Conservation (phyloP, 805 yeast species). For the Saturnispora sekii region DNA sequence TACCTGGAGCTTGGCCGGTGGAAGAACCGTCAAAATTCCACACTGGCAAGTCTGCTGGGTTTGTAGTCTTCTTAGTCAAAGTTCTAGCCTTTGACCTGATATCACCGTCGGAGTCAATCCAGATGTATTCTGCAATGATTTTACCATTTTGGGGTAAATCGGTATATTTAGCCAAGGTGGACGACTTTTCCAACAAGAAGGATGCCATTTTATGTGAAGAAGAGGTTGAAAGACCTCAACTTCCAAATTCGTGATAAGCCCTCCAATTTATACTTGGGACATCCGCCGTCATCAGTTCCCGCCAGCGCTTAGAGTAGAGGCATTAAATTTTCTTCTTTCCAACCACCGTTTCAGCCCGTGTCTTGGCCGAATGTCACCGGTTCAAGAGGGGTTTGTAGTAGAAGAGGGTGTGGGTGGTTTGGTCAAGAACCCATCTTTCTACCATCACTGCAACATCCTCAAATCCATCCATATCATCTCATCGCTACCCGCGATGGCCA, state of each 20-base stretch:
- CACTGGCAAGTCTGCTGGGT: conserved; percentile 86
- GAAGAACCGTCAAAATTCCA: conserved; percentile 99
- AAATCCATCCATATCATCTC: no score
- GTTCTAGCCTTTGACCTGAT: conserved; percentile 94
- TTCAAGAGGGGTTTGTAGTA: no score
- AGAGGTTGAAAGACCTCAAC: no score
- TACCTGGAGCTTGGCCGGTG: conserved; percentile 97
- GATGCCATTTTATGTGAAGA: conserved; percentile 6
- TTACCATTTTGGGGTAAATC: conserved; percentile 78
- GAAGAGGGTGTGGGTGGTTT: no score
- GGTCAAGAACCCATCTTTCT: no score
- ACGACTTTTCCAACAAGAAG: conserved; percentile 50
- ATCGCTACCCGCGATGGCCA: no score
- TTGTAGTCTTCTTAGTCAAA: conserved; percentile 52
- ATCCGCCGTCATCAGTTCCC: background rate
- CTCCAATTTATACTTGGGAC: background rate
- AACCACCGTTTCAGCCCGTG: no score
- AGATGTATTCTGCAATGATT: conserved; percentile 91
- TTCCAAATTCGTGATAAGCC: background rate
- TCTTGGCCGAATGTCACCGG: no score
- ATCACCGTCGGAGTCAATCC: conserved; percentile 92
- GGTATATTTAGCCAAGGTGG: conserved; percentile 72
- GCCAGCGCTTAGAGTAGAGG: conserved; percentile 1
- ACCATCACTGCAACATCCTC: no score
- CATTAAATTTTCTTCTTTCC: no score